phyloP scores from a whole-genome alignment of 202 grass and related monocot genomes.

The Musa balbisiana region DNA sequence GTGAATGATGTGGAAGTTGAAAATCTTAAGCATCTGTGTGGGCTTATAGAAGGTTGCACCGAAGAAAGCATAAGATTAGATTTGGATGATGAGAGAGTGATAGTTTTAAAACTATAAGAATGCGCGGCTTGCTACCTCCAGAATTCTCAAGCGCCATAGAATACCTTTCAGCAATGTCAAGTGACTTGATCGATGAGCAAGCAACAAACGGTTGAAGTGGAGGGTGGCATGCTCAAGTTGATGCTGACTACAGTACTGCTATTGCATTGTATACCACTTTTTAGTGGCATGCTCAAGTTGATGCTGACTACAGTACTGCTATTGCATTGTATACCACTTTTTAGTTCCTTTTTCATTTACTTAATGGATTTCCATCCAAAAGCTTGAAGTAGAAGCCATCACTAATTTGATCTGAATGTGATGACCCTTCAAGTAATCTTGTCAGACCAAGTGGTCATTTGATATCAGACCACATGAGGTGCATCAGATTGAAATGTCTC shows the following conservation, averaged over 20 bases:
- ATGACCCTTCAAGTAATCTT: too few relatives aligned
- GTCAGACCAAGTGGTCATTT: too few relatives aligned
- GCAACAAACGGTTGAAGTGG: conserved; percentile 24
- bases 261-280: too few relatives aligned
- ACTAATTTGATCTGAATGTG: not conserved
- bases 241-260: not conserved
- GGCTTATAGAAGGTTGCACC: conserved; percentile 53
- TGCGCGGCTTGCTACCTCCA: conserved; percentile 60
- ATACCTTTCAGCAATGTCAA: conserved; percentile 69
- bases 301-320: not conserved
- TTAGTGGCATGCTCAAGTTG: conserved; percentile 37
- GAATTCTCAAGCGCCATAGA: conserved; percentile 74
- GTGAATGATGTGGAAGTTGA: conserved; percentile 73
- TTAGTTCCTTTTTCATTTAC: not conserved
- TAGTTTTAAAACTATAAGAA: conserved; percentile 61
- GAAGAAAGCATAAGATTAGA: conserved; percentile 84
- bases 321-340: not conserved
- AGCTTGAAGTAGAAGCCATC: not conserved
- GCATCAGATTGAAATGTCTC: too few relatives aligned
- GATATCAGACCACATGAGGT: too few relatives aligned
- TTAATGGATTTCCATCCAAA: not conserved
- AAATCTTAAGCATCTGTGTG: conserved; percentile 82
- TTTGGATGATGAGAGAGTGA: conserved; percentile 86
- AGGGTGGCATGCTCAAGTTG: conserved; percentile 36
- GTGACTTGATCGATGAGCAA: conserved; percentile 59